These are phyloP conservation scores for Orbilia ellipsospora DNA, from an alignment of 2,329 filamentous ascomycete species.

Conservation along the genomic window DNA sequence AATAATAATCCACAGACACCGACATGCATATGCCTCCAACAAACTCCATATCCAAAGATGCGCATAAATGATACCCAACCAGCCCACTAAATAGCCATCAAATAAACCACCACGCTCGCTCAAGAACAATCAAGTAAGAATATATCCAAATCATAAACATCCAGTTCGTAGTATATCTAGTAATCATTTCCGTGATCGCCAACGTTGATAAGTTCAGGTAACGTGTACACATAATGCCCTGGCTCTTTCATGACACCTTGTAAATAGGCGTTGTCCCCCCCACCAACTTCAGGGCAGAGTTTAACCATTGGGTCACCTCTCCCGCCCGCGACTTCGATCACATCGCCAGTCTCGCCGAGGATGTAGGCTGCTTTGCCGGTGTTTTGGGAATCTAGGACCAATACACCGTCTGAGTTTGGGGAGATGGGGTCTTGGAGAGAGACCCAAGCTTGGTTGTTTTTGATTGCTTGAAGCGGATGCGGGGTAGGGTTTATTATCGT, in stretches of 20 bases:
- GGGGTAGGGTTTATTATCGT: slow-evolving; percentile 49
- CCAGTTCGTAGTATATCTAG: no score
- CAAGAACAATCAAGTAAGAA: no score
- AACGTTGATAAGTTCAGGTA: slow-evolving; percentile 1
- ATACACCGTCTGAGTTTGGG: slow-evolving; percentile 28
- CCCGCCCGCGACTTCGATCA: slow-evolving; percentile 35
- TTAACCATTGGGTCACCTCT: slow-evolving; percentile 34
- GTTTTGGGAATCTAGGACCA: slow-evolving; percentile 26
- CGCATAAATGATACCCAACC: no score
- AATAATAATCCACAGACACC: no score
- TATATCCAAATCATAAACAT: no score
- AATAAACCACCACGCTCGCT: no score
- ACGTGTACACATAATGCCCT: slow-evolving; percentile 41
- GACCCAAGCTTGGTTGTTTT: slow-evolving; percentile 42
- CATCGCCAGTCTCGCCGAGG: slow-evolving; percentile 29
- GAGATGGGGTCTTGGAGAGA: slow-evolving; percentile 40
- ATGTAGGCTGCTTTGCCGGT: slow-evolving; percentile 36
- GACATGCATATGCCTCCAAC: background rate
- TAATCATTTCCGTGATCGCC: background rate
- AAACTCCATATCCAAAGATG: slow-evolving; percentile 4
- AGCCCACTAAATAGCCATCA: no score
- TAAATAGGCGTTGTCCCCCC: slow-evolving; percentile 21
- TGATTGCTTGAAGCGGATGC: slow-evolving; percentile 37
- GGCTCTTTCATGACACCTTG: slow-evolving; percentile 31
- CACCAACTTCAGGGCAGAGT: slow-evolving; percentile 26